These are phyloP conservation scores for Aquilaria sinensis DNA, from an alignment of 345 rosid genomes.

Conservation along the genomic window DNA sequence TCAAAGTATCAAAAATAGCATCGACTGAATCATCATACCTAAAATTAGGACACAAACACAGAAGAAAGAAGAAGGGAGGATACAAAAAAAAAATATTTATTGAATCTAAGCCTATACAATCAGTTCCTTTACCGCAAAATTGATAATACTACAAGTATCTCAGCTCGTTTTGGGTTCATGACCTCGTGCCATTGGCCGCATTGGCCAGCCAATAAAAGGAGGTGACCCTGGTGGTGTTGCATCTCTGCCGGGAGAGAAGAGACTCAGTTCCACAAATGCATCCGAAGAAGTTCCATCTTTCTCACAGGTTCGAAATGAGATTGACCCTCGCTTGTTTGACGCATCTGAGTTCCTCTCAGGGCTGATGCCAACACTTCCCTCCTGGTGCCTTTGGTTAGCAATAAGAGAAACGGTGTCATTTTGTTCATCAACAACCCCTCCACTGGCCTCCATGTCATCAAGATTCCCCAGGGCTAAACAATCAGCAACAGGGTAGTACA, in stretches of 20 bases:
- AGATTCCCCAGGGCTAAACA: constrained; percentile 68
- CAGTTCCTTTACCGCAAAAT: constrained; percentile 72
- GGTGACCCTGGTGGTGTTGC: constrained; percentile 49
- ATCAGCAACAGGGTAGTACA: constrained; percentile 83
- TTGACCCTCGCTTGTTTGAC: constrained; percentile 57
- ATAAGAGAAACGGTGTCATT: constrained; percentile 52
- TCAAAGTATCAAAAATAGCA: constrained; percentile 18
- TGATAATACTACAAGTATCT: constrained; percentile 36
- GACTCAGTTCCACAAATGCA: constrained; percentile 57
- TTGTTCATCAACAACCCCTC: constrained; percentile 38
- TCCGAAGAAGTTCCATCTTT: constrained; percentile 42
- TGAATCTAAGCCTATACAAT: constrained; percentile 68
- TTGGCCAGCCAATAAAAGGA: constrained; percentile 53
- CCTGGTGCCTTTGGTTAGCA: constrained; percentile 43
- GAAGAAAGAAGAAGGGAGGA: constrained; percentile 4
- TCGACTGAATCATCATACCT: constrained; percentile 38
- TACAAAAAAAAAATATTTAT: constrained; percentile 31
- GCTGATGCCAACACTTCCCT: constrained; percentile 38
- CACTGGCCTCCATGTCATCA: constrained; percentile 49
- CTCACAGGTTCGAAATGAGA: constrained; percentile 46
- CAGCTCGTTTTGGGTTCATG: constrained; percentile 22
- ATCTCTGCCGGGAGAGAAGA: constrained; percentile 54
- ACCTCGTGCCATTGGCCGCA: constrained; percentile 30
- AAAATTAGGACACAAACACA: constrained; percentile 30
- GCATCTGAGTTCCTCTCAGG: constrained; percentile 50